phyloP scores from a whole-genome alignment of 2,329 filamentous ascomycete genomes.

The Xylaria sp. region DNA sequence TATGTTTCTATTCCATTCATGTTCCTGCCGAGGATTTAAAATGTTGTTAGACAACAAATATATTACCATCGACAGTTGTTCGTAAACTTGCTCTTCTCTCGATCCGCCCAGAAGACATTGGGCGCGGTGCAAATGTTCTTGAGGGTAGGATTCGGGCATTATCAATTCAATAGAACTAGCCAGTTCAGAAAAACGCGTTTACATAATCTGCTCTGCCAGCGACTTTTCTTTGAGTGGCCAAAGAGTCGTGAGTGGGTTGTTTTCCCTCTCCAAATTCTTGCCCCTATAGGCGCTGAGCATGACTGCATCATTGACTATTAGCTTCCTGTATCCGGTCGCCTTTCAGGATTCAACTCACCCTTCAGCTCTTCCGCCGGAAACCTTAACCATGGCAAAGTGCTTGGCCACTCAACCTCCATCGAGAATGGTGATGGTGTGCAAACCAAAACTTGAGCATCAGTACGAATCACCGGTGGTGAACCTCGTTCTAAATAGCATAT shows the following conservation, averaged over 20 bases:
- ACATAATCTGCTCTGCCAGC: background rate
- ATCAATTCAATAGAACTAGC: background rate
- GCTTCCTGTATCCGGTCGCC: background rate
- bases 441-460: background rate
- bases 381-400: slow-evolving; percentile 8
- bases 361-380: background rate
- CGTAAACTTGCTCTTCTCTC: background rate
- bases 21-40: background rate
- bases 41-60: background rate
- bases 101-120: background rate
- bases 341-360: background rate
- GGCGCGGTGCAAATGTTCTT: background rate
- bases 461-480: background rate
- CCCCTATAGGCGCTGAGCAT: too few species aligned
- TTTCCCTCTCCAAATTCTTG: too few species aligned
- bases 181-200: background rate
- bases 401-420: slow-evolving; percentile 2
- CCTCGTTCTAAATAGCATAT: background rate
- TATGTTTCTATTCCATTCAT: background rate
- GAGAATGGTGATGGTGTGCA: background rate
- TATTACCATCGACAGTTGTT: background rate
- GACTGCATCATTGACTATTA: background rate
- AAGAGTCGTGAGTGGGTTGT: too few species aligned
- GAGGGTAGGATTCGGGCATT: slow-evolving; percentile 6
- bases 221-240: too few species aligned